Base-by-base conservation (phyloP, 768 basidiomycete genomes). In the Pleurotus sapidus region DNA sequence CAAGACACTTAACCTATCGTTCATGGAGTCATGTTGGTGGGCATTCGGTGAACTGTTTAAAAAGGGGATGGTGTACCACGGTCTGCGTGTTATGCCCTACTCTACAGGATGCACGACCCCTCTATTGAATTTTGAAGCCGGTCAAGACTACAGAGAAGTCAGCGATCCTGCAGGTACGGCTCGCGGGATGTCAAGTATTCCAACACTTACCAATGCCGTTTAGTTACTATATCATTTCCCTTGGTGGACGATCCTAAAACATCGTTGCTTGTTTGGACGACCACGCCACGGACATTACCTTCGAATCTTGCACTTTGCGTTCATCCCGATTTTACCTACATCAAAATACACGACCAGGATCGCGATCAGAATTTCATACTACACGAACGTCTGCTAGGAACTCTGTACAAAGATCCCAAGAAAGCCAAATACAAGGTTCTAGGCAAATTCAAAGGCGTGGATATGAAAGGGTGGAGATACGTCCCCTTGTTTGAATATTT, bases 21-120 rank as follows among this genome's bases (percentile, higher is more conserved):
- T 92, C 72, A 98, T 99, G 97, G 97, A 99, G 78, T 88, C 87
- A 47, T 93, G 97, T 9, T 99, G 97, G 97, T 99, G 97, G 97
- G 97, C 93, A 7, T 99, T 99, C 72, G 79, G 84, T 54, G 87
- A 95, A 68, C 82, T 99, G n/a, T 96, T 88, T 81, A 84, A 94
- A 67, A 96, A 94, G 70, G 86, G 80, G 4, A 73, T 95, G 74
- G 95, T 99, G 15, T 99, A 99, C 72, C 84, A 93, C 14, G 97
- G 97, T 0, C 77, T 95, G 61, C 82, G 84, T 58, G 97, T 99
- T 60, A 97, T 99, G 95, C 97, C 97, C 2, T 99, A 99, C 70
- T 97, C 97, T 9, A 94, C 93, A 0, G 97, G 93, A 9, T 90
- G 91, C 66, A 95, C 94, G 1, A 99, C 97, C 0, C 96, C 97